phyloP scores from a whole-genome alignment of 768 basidiomycete species.

The Xanthoconium stramineum region DNA sequence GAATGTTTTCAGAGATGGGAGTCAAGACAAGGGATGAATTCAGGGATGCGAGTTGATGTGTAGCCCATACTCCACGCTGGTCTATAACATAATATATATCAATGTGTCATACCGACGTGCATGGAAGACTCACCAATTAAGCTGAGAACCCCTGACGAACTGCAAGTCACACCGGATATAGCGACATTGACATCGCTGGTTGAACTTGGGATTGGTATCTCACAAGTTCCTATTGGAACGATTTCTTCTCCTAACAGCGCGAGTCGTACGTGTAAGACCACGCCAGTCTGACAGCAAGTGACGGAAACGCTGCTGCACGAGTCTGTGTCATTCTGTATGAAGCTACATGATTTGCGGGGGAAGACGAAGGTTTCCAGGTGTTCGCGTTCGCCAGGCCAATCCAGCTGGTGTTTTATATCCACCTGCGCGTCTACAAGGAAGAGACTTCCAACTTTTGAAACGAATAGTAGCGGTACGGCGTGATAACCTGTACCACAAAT shows the following conservation, averaged over 20 bases:
- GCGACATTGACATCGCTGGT: neutral
- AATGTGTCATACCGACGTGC: neutral
- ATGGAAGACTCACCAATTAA: slow-evolving; percentile 43
- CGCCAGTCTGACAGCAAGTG: slow-evolving; percentile 20
- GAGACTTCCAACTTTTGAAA: slow-evolving; percentile 34
- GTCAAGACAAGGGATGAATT: slow-evolving; percentile 25
- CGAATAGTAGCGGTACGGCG: slow-evolving; percentile 28
- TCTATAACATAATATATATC: slow-evolving; percentile 30
- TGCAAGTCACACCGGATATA: slow-evolving; percentile 28
- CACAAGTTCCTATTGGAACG: slow-evolving; percentile 13
- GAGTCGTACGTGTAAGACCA: slow-evolving; percentile 22
- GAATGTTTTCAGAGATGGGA: slow-evolving; percentile 21
- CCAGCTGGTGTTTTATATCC: slow-evolving; percentile 21
- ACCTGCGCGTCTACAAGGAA: slow-evolving; percentile 31
- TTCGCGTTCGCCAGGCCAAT: slow-evolving; percentile 26
- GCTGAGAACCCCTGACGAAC: slow-evolving; percentile 46
- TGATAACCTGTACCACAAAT: slow-evolving; percentile 34
- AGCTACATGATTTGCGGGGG: slow-evolving; percentile 25
- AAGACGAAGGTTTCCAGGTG: slow-evolving; percentile 33
- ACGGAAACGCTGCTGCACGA: slow-evolving; percentile 13
- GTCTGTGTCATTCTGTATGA: slow-evolving; percentile 19
- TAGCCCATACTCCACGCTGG: slow-evolving; percentile 42
- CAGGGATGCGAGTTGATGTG: slow-evolving; percentile 31
- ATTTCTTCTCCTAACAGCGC: slow-evolving; percentile 20
- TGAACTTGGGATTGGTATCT: slow-evolving; percentile 18